A percentile compares a stretch with the other conserved stretches of the same genome.
Conservation (phyloP, 2,329 filamentous ascomycete species). For the Colletotrichum sp. region DNA sequence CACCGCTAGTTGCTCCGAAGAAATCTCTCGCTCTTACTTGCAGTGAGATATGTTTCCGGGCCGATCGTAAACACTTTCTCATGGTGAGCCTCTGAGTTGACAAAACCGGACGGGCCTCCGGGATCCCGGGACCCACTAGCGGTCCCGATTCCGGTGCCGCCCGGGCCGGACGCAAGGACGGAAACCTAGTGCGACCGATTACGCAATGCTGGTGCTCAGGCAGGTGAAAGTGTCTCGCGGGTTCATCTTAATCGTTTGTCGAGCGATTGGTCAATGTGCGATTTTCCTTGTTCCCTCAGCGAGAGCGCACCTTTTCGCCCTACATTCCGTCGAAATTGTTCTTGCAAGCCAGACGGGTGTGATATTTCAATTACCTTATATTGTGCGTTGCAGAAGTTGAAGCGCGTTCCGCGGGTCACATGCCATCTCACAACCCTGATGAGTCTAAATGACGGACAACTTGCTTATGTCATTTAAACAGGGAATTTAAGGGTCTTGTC, state of each 20-base stretch:
- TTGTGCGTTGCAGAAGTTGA: neutral
- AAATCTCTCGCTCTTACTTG: neutral
- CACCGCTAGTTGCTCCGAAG: neutral
- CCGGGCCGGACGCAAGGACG: neutral
- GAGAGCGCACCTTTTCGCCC: neutral
- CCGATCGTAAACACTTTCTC: neutral
- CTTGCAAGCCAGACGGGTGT: neutral
- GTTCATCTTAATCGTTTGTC: neutral
- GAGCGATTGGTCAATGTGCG: neutral
- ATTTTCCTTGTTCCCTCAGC: neutral
- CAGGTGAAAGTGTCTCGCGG: neutral
- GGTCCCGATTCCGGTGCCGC: neutral
- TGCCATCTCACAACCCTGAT: neutral
- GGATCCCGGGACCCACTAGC: neutral
- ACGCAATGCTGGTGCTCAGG: neutral
- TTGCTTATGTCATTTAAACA: neutral
- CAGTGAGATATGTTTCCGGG: neutral
- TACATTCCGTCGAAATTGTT: neutral
- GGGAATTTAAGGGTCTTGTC: slow-evolving; percentile 1
- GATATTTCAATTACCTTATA: neutral
- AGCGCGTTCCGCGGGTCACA: neutral
- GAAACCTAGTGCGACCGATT: neutral
- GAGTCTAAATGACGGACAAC: neutral
- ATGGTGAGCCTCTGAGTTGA: neutral
- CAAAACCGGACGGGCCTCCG: neutral